A percentile compares a stretch with the other conserved stretches of the same genome.
phyloP scores from a whole-genome alignment of 257 asterid species.

The Cinchona pubescens region DNA sequence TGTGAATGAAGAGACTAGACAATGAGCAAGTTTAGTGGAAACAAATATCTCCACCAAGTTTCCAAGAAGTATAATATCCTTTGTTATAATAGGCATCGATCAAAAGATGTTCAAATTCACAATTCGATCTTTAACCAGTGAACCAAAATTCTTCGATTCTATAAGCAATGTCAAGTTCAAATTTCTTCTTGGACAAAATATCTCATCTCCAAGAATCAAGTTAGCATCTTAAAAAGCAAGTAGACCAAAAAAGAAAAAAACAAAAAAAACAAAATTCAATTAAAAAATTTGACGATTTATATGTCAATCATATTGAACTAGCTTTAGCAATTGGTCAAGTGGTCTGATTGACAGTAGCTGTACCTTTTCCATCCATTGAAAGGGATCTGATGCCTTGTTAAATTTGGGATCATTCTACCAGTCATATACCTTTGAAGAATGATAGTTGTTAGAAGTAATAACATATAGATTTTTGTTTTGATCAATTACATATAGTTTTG shows the following conservation, averaged over 20 bases:
- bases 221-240: background rate
- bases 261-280: no score
- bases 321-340: background rate
- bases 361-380: background rate
- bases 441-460: no score
- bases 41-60: background rate
- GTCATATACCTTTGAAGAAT: no score
- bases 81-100: no score
- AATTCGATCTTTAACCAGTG: background rate
- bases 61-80: background rate
- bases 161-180: background rate
- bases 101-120: no score
- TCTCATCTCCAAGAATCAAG: conserved; percentile 3
- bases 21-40: background rate
- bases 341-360: background rate
- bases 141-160: background rate
- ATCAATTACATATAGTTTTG: background rate
- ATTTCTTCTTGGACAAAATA: background rate
- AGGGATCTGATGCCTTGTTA: conserved; percentile 6
- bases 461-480: no score
- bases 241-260: background rate
- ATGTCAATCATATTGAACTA: background rate
- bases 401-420: background rate
- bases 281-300: background rate
- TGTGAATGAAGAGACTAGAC: background rate